Evolutionary conservation across 2,329 filamentous ascomycete species (phyloP).

Genomic region (Tolypocladium amazonense): DNA sequence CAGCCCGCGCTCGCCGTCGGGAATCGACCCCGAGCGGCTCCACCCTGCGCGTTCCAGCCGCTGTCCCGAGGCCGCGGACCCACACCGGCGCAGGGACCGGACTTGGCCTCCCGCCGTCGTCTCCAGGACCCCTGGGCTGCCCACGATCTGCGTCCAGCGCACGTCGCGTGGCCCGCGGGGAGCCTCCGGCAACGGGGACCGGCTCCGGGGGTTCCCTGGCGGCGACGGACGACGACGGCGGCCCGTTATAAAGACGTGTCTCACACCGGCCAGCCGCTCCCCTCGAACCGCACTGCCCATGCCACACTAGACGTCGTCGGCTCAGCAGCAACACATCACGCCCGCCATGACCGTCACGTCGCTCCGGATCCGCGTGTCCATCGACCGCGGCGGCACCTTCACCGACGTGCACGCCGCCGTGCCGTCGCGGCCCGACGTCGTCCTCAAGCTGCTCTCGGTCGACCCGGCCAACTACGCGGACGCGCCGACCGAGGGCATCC

Average conservation of each 20-base stretch:
- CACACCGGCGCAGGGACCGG: not conserved
- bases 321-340: no score
- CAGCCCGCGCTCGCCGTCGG: not conserved
- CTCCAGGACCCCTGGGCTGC: not conserved
- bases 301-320: no score
- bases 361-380: constrained; percentile 19
- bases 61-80: not conserved
- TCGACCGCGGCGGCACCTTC: constrained; percentile 42
- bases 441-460: constrained; percentile 64
- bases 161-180: no score
- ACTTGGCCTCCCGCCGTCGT: not conserved
- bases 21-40: constrained; percentile 1
- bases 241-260: not conserved
- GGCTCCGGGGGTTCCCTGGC: not conserved
- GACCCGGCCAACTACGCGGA: constrained; percentile 64
- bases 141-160: no score
- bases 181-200: not conserved
- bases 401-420: constrained; percentile 62
- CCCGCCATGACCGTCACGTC: constrained; percentile 11
- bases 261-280: not conserved
- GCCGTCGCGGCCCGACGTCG: constrained; percentile 52
- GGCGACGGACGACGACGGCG: not conserved
- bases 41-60: not conserved
- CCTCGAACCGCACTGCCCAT: no score
- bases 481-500: constrained; percentile 63